Conservation (phyloP, 495 filamentous ascomycete genomes). For the Penicillium desertorum region DNA sequence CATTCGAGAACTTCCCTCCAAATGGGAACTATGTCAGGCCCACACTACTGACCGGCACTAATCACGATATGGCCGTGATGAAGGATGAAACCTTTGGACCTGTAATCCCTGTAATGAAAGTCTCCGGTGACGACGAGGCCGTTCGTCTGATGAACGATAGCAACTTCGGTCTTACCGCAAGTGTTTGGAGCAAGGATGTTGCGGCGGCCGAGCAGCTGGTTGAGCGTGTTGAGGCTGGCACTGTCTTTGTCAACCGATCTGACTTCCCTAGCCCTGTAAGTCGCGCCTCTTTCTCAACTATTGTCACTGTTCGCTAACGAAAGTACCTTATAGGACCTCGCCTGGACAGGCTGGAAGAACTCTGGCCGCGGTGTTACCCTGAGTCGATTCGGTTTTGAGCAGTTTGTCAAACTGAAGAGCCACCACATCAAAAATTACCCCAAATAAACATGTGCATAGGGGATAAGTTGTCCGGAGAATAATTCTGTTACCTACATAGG, state of each 20-base stretch:
- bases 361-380: constrained; percentile 86
- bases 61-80: constrained; percentile 83
- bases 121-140: constrained; percentile 75
- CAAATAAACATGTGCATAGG: constrained; percentile 17
- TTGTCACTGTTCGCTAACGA: constrained; percentile 10
- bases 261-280: constrained; percentile 87
- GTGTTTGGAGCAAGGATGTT: constrained; percentile 91
- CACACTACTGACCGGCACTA: constrained; percentile 73
- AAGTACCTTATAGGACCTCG: constrained; percentile 66
- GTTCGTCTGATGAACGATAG: constrained; percentile 85
- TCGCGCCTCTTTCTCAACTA: constrained; percentile 9
- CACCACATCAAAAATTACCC: constrained; percentile 76
- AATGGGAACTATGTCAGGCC: constrained; percentile 84
- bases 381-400: constrained; percentile 86
- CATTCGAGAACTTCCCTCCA: constrained; percentile 63
- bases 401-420: constrained; percentile 92
- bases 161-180: constrained; percentile 86
- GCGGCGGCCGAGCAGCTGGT: constrained; percentile 68
- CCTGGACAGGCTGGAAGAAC: constrained; percentile 98
- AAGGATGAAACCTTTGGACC: constrained; percentile 93
- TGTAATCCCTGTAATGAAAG: constrained; percentile 85
- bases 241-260: constrained; percentile 89
- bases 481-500: background rate
- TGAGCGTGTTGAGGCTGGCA: constrained; percentile 84
- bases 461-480: background rate